phyloP scores from a whole-genome alignment of 495 filamentous ascomycete species.

The Thozetella sp. region DNA sequence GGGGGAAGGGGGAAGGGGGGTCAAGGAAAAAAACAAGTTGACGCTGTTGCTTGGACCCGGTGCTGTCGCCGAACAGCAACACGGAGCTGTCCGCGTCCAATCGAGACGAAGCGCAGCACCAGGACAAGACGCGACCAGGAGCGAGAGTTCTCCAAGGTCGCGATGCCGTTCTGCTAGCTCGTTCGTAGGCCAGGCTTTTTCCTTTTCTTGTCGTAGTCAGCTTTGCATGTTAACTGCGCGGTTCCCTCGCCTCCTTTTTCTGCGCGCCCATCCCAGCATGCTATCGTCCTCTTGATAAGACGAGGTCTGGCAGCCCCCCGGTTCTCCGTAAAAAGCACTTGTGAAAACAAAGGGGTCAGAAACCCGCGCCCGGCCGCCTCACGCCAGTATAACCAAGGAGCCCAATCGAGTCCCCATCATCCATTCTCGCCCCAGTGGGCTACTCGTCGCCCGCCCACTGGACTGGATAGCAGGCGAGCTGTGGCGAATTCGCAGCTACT shows the following conservation, averaged over 20 bases:
- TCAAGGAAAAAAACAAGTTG: background rate
- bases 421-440: no score
- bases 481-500: background rate
- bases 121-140: background rate
- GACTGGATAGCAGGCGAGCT: background rate
- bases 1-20: no score
- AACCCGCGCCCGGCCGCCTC: no score
- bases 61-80: background rate
- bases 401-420: background rate
- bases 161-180: background rate
- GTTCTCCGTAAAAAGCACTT: no score
- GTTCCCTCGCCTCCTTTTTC: background rate
- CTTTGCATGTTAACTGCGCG: background rate
- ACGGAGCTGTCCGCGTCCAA: background rate
- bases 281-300: no score
- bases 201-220: background rate
- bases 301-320: no score
- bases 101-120: background rate
- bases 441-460: background rate
- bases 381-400: no score
- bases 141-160: background rate
- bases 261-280: background rate
- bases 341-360: no score
- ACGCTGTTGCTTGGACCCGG: conserved; percentile 6
- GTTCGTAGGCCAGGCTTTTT: background rate